These are phyloP conservation scores for barrel medic (Medicago truncatula) DNA, from an alignment of 306 rosid genomes.

Conservation along the genomic window DNA sequence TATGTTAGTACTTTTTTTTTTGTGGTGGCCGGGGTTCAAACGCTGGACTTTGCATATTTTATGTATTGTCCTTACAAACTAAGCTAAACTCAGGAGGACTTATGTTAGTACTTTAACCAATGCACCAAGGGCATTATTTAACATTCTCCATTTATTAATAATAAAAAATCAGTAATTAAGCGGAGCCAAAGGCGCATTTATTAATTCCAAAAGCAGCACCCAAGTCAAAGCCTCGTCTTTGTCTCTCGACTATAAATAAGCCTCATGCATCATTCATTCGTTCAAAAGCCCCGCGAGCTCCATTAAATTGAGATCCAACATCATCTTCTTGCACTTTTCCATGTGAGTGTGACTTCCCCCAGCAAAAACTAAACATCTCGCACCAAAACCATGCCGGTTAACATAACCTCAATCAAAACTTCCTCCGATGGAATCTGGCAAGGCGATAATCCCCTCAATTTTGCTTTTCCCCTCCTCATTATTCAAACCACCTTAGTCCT, in stretches of 20 bases:
- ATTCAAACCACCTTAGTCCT: conserved; percentile 64
- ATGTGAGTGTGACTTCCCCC: neutral
- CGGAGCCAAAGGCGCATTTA: too few species aligned
- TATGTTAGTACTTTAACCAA: too few species aligned
- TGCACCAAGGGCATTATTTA: too few species aligned
- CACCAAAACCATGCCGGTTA: conserved; percentile 36
- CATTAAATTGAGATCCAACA: neutral
- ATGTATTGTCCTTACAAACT: too few species aligned
- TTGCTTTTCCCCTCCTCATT: conserved; percentile 83
- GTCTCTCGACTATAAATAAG: conserved; percentile 2
- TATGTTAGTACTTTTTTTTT: too few species aligned
- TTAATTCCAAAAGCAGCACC: neutral
- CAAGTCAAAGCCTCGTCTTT: neutral
- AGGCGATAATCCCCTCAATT: conserved; percentile 79
- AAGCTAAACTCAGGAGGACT: too few species aligned
- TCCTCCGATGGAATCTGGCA: conserved; percentile 83
- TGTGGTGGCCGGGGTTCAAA: too few species aligned
- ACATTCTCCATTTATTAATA: too few species aligned
- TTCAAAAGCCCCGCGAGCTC: neutral
- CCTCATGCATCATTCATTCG: conserved; percentile 4
- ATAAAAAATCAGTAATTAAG: too few species aligned
- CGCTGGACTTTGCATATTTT: too few species aligned
- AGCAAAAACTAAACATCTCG: neutral
- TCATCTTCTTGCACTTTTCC: neutral
- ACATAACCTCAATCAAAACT: conserved; percentile 68